These are phyloP conservation scores for Pseudozyma thailandica DNA, from an alignment of 1,284 basidiomycete genomes.

Conservation along the genomic window DNA sequence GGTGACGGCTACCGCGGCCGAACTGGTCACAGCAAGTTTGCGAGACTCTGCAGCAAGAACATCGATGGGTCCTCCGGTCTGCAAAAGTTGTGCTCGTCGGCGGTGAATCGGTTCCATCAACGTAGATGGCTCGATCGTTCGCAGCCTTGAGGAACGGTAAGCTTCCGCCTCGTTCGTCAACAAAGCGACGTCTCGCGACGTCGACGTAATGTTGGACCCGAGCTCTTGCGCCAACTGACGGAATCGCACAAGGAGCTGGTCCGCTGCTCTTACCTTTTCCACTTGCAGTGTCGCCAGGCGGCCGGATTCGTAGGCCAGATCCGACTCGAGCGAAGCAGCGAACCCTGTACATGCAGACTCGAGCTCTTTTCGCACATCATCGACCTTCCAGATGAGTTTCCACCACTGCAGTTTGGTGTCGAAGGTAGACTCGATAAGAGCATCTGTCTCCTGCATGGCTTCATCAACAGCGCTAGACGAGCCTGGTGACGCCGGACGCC, in stretches of 20 bases:
- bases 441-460: conserved; percentile 29
- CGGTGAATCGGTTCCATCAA: conserved; percentile 49
- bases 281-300: conserved; percentile 41
- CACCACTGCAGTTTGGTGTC: conserved; percentile 58
- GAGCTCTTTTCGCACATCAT: conserved; percentile 58
- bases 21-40: conserved; percentile 41
- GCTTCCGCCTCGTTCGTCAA: conserved; percentile 46
- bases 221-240: conserved; percentile 23
- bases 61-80: conserved; percentile 49
- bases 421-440: conserved; percentile 48
- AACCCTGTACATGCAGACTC: conserved; percentile 52
- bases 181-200: conserved; percentile 33
- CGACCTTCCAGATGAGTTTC: conserved; percentile 60
- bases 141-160: conserved; percentile 34
- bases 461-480: conserved; percentile 31
- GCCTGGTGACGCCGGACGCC: conserved; percentile 30
- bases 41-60: conserved; percentile 45
- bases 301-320: conserved; percentile 56
- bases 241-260: conserved; percentile 31
- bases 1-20: conserved; percentile 34
- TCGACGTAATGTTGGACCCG: conserved; percentile 7
- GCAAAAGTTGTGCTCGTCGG: conserved; percentile 53
- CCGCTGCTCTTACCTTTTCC: conserved; percentile 19
- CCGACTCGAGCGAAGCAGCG: conserved; percentile 50
- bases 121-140: conserved; percentile 40